Percentiles rank a stretch among this genome's conserved stretches.
These are phyloP conservation scores for Petrea volubilis DNA, from an alignment of 257 asterid genomes.

Conservation along the genomic window DNA sequence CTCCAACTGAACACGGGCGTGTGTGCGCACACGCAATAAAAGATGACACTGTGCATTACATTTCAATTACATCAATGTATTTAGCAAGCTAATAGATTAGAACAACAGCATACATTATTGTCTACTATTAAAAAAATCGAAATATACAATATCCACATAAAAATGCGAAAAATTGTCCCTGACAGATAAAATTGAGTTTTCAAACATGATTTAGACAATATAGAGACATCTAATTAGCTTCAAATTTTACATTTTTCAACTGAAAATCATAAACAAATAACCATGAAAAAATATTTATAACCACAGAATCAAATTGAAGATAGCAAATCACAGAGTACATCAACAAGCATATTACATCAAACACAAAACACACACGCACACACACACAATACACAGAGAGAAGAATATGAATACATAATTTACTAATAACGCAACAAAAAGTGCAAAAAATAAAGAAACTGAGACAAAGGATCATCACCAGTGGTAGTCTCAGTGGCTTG, in stretches of 20 bases:
- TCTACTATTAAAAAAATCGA: not conserved
- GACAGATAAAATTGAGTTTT: not conserved
- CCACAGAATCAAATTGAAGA: not conserved
- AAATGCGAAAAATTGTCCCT: not conserved
- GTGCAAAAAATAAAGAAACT: not conserved
- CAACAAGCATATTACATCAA: not conserved
- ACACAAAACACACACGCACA: conserved; percentile 11
- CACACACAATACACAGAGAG: too few relatives aligned
- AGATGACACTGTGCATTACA: not conserved
- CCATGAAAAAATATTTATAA: not conserved
- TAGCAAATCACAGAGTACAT: not conserved
- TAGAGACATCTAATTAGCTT: not conserved
- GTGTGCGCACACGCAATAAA: not conserved
- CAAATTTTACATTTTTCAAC: not conserved
- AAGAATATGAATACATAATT: not conserved
- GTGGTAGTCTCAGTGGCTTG: conserved; percentile 54
- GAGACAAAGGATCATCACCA: conserved; percentile 28
- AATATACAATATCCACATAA: not conserved
- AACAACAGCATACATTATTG: not conserved
- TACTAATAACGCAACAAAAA: not conserved
- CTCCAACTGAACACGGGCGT: not conserved
- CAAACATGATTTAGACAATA: not conserved
- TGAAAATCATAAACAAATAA: not conserved
- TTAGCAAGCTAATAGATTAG: not conserved
- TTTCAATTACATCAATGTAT: not conserved